Conservation (phyloP, 1,284 basidiomycete genomes). For the Austroboletus novae-zelandiae region DNA sequence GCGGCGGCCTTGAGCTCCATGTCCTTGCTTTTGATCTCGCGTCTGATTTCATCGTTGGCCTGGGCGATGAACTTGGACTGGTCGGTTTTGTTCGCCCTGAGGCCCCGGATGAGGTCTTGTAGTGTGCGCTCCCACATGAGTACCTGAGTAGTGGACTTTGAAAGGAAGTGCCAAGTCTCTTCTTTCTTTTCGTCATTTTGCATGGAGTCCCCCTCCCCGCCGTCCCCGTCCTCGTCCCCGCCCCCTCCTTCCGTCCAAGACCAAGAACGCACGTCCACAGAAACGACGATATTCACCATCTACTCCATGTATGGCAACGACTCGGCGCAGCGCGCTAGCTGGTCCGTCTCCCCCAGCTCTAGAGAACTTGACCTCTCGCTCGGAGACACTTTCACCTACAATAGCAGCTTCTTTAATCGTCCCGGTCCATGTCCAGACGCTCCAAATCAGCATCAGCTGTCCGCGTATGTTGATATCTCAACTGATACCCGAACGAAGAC, state of each 20-base stretch:
- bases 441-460: not conserved
- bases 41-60: conserved; percentile 84
- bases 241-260: conserved; percentile 11
- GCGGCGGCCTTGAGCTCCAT: conserved; percentile 97
- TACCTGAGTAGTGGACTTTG: conserved; percentile 45
- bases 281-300: conserved; percentile 72
- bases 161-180: not conserved
- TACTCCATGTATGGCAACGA: conserved; percentile 76
- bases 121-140: conserved; percentile 88
- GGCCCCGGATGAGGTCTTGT: conserved; percentile 88
- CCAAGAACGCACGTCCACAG: conserved; percentile 43
- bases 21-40: conserved; percentile 90
- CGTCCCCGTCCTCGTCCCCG: conserved; percentile 42
- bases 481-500: conserved; percentile 7
- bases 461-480: conserved; percentile 16
- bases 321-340: conserved; percentile 39
- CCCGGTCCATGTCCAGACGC: conserved; percentile 8
- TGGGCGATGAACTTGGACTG: conserved; percentile 79
- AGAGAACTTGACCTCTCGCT: conserved; percentile 34
- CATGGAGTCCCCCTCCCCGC: conserved; percentile 49
- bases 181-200: conserved; percentile 3
- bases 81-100: conserved; percentile 84
- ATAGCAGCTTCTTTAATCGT: conserved; percentile 24
- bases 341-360: conserved; percentile 35
- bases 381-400: conserved; percentile 32